These are phyloP conservation scores for Baeospora myosura DNA, from an alignment of 1,284 basidiomycete species.

Conservation along the genomic window DNA sequence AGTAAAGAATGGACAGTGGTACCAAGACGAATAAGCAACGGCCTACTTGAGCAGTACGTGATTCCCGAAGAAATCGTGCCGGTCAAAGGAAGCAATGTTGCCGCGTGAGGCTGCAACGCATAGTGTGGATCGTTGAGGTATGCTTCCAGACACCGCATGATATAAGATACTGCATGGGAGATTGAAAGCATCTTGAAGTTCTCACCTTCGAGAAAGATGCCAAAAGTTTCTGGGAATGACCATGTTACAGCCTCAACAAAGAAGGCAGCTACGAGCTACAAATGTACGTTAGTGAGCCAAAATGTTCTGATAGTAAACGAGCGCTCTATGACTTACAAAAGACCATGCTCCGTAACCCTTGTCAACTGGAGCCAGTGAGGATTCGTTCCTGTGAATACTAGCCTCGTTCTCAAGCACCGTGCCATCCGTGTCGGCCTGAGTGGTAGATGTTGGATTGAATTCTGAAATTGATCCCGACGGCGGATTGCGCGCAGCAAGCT, in stretches of 20 bases:
- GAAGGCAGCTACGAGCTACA: conserved; percentile 27
- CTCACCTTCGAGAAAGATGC: conserved; percentile 24
- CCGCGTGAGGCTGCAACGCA: conserved; percentile 18
- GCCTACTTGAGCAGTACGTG: conserved; percentile 27
- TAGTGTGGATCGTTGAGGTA: conserved; percentile 24
- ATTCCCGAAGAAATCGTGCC: conserved; percentile 26
- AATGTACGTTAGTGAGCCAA: background rate
- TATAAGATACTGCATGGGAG: too few relatives aligned
- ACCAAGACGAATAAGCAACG: background rate
- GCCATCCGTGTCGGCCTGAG: too few relatives aligned
- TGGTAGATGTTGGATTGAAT: too few relatives aligned
- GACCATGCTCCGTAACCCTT: conserved; percentile 27
- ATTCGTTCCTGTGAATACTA: conserved; percentile 18
- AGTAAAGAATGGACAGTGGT: background rate
- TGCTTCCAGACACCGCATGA: conserved; percentile 11
- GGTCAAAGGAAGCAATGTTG: conserved; percentile 26
- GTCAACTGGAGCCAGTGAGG: conserved; percentile 24
- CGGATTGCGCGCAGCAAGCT: too few relatives aligned
- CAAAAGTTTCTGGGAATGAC: conserved; percentile 29
- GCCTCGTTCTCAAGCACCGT: too few relatives aligned
- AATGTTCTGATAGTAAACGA: background rate
- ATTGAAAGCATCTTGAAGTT: too few relatives aligned
- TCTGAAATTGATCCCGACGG: too few relatives aligned
- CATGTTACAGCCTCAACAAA: conserved; percentile 32
- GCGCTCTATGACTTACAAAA: conserved; percentile 17